These are phyloP conservation scores for Gaertneriomyces semiglobifer DNA, from an alignment of 192 early-diverging fungal genomes.

Conservation along the genomic window DNA sequence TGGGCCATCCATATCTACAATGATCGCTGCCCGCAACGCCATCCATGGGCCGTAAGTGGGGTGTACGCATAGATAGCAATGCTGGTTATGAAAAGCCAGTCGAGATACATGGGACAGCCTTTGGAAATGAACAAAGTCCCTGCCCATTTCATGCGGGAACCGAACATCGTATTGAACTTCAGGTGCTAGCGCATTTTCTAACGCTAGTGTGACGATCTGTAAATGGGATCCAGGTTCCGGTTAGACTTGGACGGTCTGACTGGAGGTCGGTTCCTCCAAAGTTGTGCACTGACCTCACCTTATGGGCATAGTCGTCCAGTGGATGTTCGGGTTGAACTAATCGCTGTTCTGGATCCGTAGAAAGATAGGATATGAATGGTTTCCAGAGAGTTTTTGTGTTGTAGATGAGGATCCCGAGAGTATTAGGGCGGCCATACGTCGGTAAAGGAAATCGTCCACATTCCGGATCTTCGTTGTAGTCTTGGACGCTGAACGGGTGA, in stretches of 20 bases:
- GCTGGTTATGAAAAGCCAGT: slow-evolving; percentile 25
- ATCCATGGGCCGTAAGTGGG: slow-evolving; percentile 37
- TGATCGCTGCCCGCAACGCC: slow-evolving; percentile 35
- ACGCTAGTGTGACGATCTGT: neutral
- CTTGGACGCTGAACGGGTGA: slow-evolving; percentile 9
- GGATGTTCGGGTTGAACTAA: slow-evolving; percentile 15
- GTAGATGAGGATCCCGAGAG: slow-evolving; percentile 28
- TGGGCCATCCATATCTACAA: slow-evolving; percentile 34
- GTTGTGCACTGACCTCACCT: neutral
- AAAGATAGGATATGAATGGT: slow-evolving; percentile 18
- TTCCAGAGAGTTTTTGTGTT: slow-evolving; percentile 36
- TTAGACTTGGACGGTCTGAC: neutral
- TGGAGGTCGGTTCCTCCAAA: neutral
- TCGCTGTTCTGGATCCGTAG: neutral
- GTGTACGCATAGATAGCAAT: slow-evolving; percentile 34
- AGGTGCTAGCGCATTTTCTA: neutral
- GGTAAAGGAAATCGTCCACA: slow-evolving; percentile 15
- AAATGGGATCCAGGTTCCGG: slow-evolving; percentile 5
- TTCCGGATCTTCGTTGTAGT: slow-evolving; percentile 17
- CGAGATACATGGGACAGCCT: slow-evolving; percentile 23
- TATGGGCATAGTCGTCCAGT: slow-evolving; percentile 22
- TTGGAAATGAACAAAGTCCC: slow-evolving; percentile 40
- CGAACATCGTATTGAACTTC: slow-evolving; percentile 9
- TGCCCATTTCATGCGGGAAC: slow-evolving; percentile 29
- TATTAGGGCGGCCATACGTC: slow-evolving; percentile 25